Evolutionary conservation across 306 rosid species (phyloP), one percentile per base, ranked within the genome.

Genomic region (Purshia tridentata): DNA sequence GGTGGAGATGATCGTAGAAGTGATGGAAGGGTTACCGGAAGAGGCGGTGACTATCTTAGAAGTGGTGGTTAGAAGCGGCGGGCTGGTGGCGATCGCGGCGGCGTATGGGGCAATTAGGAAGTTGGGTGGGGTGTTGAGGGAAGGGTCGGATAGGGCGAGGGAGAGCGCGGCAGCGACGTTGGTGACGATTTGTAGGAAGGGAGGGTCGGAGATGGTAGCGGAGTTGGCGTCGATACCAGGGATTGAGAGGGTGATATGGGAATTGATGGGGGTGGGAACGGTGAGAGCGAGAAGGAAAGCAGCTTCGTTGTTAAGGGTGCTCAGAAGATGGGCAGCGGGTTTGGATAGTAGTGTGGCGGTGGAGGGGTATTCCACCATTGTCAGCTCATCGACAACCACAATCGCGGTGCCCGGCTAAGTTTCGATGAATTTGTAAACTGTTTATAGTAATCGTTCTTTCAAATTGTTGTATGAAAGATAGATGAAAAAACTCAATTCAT

Each of bases 131-230:
- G 69, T 88, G 7, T 41, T 95, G 57, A 86, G 98, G 69, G 90
- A 84, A 2, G 97, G 97, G 4, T 86, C 98, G 4, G 97, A 91
- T 9, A 84, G 91, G 41, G 91, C 89, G 0, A 75, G 93, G 41
- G 99, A 95, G 72, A 88, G 99, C 12, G 96, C 93, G 18, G 97
- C 96, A 42, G 98, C 98, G 58, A 82, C 96, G 0, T 87, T 95
- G 0, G 97, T 90, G 20, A 90, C 89, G 0, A 81, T 95, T 69
- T 88, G 97, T 18, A 35, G 99, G 40, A 90, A 95, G 50, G 98
- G 98, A 0, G 98, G 99, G 4, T 77, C 85, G 57, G 97, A 90
- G 52, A 60, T 88, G 84, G 99, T 95, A 81, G 77, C 81, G 3
- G 99, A 91, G 72, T 61, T 95, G 64, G 99, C 88, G 8, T 70